Evolutionary conservation across 176 grass and related monocot genomes (phyloP).

Genomic region (Chrysopogon serrulatus): DNA sequence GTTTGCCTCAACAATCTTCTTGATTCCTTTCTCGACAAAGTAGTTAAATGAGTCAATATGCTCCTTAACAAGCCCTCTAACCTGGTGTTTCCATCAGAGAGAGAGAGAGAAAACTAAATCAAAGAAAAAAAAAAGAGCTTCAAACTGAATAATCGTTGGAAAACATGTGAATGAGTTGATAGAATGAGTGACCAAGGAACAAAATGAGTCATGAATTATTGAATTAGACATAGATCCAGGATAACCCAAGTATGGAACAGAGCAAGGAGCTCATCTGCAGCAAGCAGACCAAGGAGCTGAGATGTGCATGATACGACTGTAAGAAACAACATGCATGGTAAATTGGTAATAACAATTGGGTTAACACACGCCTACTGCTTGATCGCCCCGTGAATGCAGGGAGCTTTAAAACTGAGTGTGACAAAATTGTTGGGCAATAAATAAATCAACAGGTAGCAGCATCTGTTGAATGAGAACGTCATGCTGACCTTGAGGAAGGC

Average conservation of each 20-base stretch:
- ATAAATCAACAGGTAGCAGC: background rate
- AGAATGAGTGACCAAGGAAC: background rate
- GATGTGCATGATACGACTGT: background rate
- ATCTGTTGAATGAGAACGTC: background rate
- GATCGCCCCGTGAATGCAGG: background rate
- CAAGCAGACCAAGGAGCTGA: background rate
- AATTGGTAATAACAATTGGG: background rate
- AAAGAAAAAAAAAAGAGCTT: background rate
- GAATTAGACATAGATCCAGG: background rate
- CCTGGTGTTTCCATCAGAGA: background rate
- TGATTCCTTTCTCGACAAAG: slow-evolving; percentile 73
- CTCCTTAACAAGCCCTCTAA: slow-evolving; percentile 76
- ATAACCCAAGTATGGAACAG: no score
- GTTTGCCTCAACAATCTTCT: slow-evolving; percentile 75
- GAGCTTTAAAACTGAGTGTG: background rate
- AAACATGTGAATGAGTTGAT: background rate
- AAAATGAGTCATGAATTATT: background rate
- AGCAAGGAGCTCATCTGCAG: background rate
- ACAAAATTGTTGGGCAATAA: background rate
- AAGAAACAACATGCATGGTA: background rate
- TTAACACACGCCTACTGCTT: background rate
- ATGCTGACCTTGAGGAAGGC: slow-evolving; percentile 70
- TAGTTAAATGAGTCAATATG: slow-evolving; percentile 92
- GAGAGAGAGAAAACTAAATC: background rate
- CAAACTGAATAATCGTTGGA: background rate